Evolutionary conservation across 2,329 filamentous ascomycete genomes (phyloP), one percentile per base, ranked within the genome.

Genomic region (Epichloe glyceriae): DNA sequence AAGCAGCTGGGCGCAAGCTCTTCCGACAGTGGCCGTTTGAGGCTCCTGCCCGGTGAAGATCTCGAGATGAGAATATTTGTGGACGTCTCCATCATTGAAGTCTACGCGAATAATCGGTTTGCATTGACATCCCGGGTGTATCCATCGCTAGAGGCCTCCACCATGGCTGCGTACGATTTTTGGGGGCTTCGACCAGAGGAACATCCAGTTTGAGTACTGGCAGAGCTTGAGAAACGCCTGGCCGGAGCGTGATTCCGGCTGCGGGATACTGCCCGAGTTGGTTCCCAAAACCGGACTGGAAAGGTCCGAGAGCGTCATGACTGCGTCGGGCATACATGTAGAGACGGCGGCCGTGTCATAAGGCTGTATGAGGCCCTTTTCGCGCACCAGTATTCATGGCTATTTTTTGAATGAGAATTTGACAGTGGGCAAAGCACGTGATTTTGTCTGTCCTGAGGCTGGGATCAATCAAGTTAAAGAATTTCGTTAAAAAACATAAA

Each of bases 51-150:
- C 5, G 55, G 56, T 15, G 57, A 59, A 50, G 52, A 57, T 22
- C 56, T 59, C 8, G 38, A 52, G 4, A 12, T 58, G 5, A 48
- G 53, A 5, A 40, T 59, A 14, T 56, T 58, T 41, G 56, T 56
- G n/a, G 56, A 59, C 47, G 55, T 52, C 17, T 58, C 56, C 11
- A 42, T 57, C 14, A 50, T 59, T n/a, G 57, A 59, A 34, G 15
- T 59, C 8, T 59, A 52, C 26, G 56, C 54, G 22, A 59, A 59
- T 39, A 53, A 57, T 26, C 52, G 56, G 17, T 58, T 57, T 20
- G 57, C 56, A 15, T 49, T 59, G 15, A 58, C 57, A 11, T 56
- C 54, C 17, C 52, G 57, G 11, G 53, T 59, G 20, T 59, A 58
- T 45, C 57, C 56, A 22, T 47, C 48, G 11, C 48, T 55, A 19